These are phyloP conservation scores for Citrullus amarus DNA, from an alignment of 306 rosid genomes.

Conservation along the genomic window DNA sequence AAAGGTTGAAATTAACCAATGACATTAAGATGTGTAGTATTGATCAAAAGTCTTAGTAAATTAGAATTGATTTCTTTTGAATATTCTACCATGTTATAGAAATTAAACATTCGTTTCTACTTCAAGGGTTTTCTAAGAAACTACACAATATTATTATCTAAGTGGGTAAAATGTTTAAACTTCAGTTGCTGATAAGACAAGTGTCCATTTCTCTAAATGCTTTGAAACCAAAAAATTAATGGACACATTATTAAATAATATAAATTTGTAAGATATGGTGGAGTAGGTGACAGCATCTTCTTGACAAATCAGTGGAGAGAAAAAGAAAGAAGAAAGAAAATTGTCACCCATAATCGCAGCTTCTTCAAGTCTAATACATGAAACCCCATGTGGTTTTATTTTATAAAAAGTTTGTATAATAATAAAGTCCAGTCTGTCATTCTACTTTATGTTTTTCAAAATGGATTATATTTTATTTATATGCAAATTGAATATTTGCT, in stretches of 20 bases:
- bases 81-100: background rate
- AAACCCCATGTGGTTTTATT: background rate
- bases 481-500: background rate
- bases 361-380: background rate
- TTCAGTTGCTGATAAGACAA: background rate
- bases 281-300: conserved; percentile 11
- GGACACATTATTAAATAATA: background rate
- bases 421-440: conserved; percentile 5
- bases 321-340: background rate
- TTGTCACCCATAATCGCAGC: background rate
- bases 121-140: background rate
- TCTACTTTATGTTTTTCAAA: background rate
- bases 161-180: background rate
- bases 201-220: background rate
- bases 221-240: background rate
- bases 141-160: background rate
- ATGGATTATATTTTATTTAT: background rate
- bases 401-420: background rate
- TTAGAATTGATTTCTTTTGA: background rate
- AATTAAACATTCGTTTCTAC: background rate
- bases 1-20: background rate
- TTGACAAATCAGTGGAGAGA: background rate
- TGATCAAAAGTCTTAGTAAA: no score
- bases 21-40: no score
- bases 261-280: background rate